A percentile compares a stretch with the other conserved stretches of the same genome.
These are phyloP conservation scores for Colletotrichum zoysiae DNA, from an alignment of 2,329 filamentous ascomycete species.

Conservation along the genomic window DNA sequence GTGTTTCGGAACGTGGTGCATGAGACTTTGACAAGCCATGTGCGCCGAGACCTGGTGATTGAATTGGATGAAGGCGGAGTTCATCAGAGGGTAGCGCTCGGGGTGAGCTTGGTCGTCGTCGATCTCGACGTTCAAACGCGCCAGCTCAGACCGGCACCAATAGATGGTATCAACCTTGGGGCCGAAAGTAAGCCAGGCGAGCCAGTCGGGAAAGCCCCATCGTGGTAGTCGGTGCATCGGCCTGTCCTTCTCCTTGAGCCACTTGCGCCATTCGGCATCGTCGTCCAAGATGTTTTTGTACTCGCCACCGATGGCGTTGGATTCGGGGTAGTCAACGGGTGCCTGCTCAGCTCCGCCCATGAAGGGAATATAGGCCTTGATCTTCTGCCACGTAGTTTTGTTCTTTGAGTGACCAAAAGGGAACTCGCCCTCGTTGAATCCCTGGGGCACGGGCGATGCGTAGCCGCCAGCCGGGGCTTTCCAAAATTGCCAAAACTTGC, in stretches of 20 bases:
- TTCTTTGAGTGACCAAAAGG: slow-evolving; percentile 56
- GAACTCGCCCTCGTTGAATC: slow-evolving; percentile 59
- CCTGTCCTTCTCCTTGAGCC: slow-evolving; percentile 83
- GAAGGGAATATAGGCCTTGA: slow-evolving; percentile 65
- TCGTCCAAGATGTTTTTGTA: slow-evolving; percentile 65
- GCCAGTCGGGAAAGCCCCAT: slow-evolving; percentile 72
- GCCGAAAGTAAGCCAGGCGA: slow-evolving; percentile 81
- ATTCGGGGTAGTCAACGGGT: slow-evolving; percentile 70
- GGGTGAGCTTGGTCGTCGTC: slow-evolving; percentile 88
- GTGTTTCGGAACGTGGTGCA: slow-evolving; percentile 90
- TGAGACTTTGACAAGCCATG: slow-evolving; percentile 95
- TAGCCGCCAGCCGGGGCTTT: slow-evolving; percentile 72
- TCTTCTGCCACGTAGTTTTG: slow-evolving; percentile 64
- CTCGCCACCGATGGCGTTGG: slow-evolving; percentile 68
- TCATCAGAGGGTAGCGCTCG: slow-evolving; percentile 91
- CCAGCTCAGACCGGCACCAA: slow-evolving; percentile 87
- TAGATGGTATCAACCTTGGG: slow-evolving; percentile 97
- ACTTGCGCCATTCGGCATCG: slow-evolving; percentile 82
- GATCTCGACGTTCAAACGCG: slow-evolving; percentile 90
- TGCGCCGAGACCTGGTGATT: slow-evolving; percentile 97
- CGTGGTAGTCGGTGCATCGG: slow-evolving; percentile 84
- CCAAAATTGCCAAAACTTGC: slow-evolving; percentile 74
- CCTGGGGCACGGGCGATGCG: slow-evolving; percentile 71
- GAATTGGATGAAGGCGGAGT: slow-evolving; percentile 97
- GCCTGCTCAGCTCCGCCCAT: slow-evolving; percentile 55